These are phyloP conservation scores for Groenewaldozyma salmanticensis DNA, from an alignment of 805 yeast genomes.

Conservation along the genomic window DNA sequence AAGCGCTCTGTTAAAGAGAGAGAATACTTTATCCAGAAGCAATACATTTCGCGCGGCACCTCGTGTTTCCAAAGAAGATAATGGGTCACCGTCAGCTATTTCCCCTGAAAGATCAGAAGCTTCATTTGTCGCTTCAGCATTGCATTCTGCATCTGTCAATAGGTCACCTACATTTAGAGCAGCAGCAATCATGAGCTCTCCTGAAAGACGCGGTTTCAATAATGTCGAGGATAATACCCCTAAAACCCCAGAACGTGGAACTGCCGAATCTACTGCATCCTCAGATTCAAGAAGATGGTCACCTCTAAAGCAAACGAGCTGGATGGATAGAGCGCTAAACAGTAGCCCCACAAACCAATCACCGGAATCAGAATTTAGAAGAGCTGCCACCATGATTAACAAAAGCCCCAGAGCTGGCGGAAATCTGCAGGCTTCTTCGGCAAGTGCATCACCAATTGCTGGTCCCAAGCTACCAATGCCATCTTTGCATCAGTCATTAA, in stretches of 20 bases:
- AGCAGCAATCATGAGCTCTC: background rate
- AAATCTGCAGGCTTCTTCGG: too few species aligned
- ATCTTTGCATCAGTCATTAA: background rate
- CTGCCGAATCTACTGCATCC: background rate
- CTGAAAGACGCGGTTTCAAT: background rate
- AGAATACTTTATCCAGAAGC: slow-evolving; percentile 11
- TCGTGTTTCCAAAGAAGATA: background rate
- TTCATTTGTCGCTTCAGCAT: background rate
- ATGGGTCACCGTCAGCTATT: slow-evolving; percentile 5
- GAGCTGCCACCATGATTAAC: too few species aligned
- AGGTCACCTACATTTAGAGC: slow-evolving; percentile 1
- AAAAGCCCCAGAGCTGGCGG: too few species aligned
- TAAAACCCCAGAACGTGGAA: background rate
- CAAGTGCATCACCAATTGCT: background rate
- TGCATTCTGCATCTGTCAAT: background rate
- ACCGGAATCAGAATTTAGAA: too few species aligned
- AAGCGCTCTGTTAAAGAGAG: slow-evolving; percentile 22
- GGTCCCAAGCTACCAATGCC: background rate
- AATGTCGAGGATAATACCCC: background rate
- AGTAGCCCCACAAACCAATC: slow-evolving; percentile 12
- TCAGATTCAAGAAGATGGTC: slow-evolving; percentile 15
- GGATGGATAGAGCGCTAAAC: slow-evolving; percentile 23
- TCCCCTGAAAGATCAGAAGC: background rate
- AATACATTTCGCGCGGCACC: slow-evolving; percentile 1
- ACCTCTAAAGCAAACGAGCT: slow-evolving; percentile 20